Percentiles rank a stretch among this genome's conserved stretches.
Evolutionary conservation across 805 yeast species (phyloP).

Genomic region (Suhomyces kilbournensis): DNA sequence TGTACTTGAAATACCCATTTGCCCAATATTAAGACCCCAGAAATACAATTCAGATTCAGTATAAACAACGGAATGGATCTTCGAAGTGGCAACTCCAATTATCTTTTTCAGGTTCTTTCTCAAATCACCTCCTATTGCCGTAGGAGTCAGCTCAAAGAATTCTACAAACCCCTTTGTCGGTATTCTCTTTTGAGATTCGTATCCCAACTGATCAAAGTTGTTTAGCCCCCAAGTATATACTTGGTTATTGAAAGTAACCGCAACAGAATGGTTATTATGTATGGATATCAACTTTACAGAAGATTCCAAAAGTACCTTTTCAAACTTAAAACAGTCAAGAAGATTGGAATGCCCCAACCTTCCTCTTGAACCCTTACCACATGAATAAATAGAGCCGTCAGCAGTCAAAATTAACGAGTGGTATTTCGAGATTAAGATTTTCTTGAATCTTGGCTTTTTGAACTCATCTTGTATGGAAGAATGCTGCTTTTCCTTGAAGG

Average conservation of each 20-base stretch:
- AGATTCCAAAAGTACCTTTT: conserved; percentile 37
- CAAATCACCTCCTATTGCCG: conserved; percentile 41
- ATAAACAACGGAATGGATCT: conserved; percentile 64
- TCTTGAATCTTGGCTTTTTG: conserved; percentile 43
- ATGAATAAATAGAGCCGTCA: conserved; percentile 51
- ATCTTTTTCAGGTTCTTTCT: conserved; percentile 29
- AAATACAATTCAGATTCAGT: conserved; percentile 46
- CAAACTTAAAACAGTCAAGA: conserved; percentile 41
- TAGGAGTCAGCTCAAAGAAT: conserved; percentile 36
- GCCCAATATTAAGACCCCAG: conserved; percentile 85
- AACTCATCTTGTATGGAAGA: conserved; percentile 12
- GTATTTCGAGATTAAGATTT: conserved; percentile 56
- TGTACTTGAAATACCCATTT: conserved; percentile 55
- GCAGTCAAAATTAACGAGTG: conserved; percentile 62
- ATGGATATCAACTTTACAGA: conserved; percentile 40
- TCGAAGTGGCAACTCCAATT: conserved; percentile 58
- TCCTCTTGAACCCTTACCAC: conserved; percentile 72
- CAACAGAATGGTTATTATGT: conserved; percentile 68
- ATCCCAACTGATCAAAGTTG: conserved; percentile 63
- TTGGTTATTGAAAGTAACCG: conserved; percentile 49
- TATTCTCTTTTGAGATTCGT: conserved; percentile 15
- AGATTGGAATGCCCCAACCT: conserved; percentile 58
- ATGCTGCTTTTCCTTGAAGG: conserved; percentile 14
- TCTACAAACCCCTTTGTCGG: conserved; percentile 23
- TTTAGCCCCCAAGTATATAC: conserved; percentile 82